phyloP scores from a whole-genome alignment of 1,139 yeast species.

The Geotrichum armillariae region DNA sequence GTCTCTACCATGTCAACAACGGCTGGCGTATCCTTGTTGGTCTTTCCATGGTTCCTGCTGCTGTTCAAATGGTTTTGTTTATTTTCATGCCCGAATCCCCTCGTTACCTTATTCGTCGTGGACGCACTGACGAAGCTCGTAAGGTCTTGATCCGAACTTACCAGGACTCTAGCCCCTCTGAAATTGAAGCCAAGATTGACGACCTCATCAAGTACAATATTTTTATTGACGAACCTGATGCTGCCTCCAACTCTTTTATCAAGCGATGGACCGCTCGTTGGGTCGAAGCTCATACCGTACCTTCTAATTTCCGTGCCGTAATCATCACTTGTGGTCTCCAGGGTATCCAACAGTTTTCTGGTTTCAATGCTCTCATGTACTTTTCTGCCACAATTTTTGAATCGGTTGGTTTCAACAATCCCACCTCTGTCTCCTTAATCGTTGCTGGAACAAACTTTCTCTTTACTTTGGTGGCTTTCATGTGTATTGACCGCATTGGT shows the following conservation, averaged over 20 bases:
- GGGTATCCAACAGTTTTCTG: slow-evolving; percentile 74
- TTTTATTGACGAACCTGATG: slow-evolving; percentile 1
- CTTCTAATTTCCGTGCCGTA: slow-evolving; percentile 59
- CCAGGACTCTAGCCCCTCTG: slow-evolving; percentile 10
- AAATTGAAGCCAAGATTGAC: slow-evolving; percentile 26
- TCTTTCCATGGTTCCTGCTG: slow-evolving; percentile 83
- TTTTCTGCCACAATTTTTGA: slow-evolving; percentile 67
- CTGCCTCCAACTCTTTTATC: neutral
- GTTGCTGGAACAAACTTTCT: slow-evolving; percentile 67
- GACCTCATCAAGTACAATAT: slow-evolving; percentile 28
- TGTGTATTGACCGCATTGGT: slow-evolving; percentile 59
- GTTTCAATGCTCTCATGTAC: slow-evolving; percentile 75
- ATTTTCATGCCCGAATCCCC: slow-evolving; percentile 94
- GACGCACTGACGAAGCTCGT: slow-evolving; percentile 63
- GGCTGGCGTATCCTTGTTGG: slow-evolving; percentile 97
- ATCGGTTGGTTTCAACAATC: slow-evolving; percentile 57
- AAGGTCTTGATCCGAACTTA: slow-evolving; percentile 48
- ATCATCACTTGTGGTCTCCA: slow-evolving; percentile 68
- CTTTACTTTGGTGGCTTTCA: slow-evolving; percentile 62
- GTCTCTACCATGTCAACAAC: slow-evolving; percentile 64
- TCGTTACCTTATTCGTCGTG: slow-evolving; percentile 75
- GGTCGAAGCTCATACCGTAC: slow-evolving; percentile 24
- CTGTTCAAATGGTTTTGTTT: slow-evolving; percentile 71
- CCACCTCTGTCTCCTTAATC: slow-evolving; percentile 63
- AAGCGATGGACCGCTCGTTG: slow-evolving; percentile 6